These are phyloP conservation scores for Protea cynaroides DNA, from an alignment of 164 flowering plant species.

Conservation along the genomic window DNA sequence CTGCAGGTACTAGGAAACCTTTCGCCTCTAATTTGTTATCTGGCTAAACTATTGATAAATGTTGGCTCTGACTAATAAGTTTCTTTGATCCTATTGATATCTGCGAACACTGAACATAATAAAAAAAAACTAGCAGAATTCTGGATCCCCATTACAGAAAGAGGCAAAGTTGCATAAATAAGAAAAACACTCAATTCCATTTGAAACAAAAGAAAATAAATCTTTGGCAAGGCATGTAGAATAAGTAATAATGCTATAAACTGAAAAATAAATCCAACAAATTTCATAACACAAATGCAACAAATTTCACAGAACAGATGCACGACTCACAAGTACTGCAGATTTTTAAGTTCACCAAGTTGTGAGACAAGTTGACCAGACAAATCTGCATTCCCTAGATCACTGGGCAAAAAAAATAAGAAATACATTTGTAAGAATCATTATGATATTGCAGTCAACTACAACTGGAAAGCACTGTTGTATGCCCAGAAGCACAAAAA, in stretches of 20 bases:
- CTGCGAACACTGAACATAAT: neutral
- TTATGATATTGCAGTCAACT: neutral
- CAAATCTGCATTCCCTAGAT: slow-evolving; percentile 88
- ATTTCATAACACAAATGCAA: neutral
- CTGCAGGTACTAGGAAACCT: too few relatives aligned
- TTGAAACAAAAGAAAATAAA: too few relatives aligned
- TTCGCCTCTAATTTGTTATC: neutral
- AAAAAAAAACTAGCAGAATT: neutral
- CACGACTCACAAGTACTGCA: slow-evolving; percentile 79
- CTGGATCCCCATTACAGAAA: neutral
- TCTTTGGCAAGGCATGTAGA: too few relatives aligned
- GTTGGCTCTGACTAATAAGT: neutral
- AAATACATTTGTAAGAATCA: neutral
- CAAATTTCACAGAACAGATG: neutral
- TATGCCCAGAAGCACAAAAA: neutral
- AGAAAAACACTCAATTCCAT: too few relatives aligned
- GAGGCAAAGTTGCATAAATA: too few relatives aligned
- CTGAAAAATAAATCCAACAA: neutral
- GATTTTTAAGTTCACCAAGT: slow-evolving; percentile 75
- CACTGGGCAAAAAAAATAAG: slow-evolving; percentile 36
- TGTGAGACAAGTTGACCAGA: slow-evolving; percentile 84
- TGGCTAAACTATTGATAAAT: neutral
- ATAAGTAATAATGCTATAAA: neutral
- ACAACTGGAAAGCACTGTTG: neutral
- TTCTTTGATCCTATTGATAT: neutral